Percentiles rank a stretch among this genome's conserved stretches.
phyloP scores from a whole-genome alignment of 192 early-diverging fungal genomes.

The Dispira simplex region DNA sequence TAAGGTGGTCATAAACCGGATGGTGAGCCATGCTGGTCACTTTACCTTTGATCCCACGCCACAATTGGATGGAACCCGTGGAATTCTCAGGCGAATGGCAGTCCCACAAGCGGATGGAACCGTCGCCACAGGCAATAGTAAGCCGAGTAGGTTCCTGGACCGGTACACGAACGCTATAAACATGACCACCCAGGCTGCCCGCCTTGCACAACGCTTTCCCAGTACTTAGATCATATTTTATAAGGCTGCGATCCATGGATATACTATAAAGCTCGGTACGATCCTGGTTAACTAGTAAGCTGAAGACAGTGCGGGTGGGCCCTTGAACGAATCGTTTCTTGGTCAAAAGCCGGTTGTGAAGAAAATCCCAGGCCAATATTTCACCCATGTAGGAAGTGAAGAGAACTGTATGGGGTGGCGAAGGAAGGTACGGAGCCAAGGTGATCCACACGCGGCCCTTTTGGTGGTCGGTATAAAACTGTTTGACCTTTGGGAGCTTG shows the following conservation, averaged over 20 bases:
- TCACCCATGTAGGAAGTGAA: slow-evolving; percentile 3
- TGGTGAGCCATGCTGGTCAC: background rate
- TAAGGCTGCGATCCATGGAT: slow-evolving; percentile 2
- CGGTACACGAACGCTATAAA: background rate
- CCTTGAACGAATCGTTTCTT: background rate
- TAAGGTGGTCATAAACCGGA: background rate
- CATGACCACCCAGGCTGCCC: background rate
- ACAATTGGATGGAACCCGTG: background rate
- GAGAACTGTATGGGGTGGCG: background rate
- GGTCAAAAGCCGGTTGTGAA: background rate
- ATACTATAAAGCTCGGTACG: background rate
- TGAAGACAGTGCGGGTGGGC: slow-evolving; percentile 1
- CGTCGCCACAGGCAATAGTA: slow-evolving; percentile 4
- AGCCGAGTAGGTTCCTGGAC: background rate
- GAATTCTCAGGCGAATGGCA: background rate
- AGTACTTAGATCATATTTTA: background rate
- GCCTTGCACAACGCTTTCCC: background rate
- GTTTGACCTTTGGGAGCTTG: slow-evolving; percentile 1
- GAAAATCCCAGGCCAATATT: background rate
- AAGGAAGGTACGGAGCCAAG: background rate
- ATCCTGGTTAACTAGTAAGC: background rate
- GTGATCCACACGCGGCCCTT: background rate
- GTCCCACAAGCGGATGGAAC: slow-evolving; percentile 5
- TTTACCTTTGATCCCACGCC: background rate
- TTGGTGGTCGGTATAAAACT: slow-evolving; percentile 8